These are phyloP conservation scores for Phytophthora constricta DNA, from an alignment of 352 stramenopile genomes.

Conservation along the genomic window DNA sequence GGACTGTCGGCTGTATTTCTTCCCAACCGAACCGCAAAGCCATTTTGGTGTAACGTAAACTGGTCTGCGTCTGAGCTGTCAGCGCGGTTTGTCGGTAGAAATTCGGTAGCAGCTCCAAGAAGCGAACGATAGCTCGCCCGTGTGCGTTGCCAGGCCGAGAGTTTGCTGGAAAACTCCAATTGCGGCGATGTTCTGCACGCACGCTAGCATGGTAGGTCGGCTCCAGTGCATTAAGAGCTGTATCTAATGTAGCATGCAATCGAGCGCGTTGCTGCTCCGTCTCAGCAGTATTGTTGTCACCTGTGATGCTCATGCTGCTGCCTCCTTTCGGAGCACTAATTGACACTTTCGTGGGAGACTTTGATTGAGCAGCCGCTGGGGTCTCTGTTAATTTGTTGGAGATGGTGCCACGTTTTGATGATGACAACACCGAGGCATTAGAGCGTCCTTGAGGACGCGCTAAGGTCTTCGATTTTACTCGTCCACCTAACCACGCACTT, in stretches of 20 bases:
- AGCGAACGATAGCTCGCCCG: conserved; percentile 44
- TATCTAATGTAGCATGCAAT: conserved; percentile 21
- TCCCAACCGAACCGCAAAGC: conserved; percentile 76
- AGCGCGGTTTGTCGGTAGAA: conserved; percentile 41
- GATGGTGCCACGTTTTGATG: conserved; percentile 11
- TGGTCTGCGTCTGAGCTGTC: conserved; percentile 13
- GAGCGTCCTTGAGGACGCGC: not conserved
- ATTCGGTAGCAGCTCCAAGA: conserved; percentile 45
- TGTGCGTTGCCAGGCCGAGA: conserved; percentile 63
- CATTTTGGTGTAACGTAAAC: conserved; percentile 56
- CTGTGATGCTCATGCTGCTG: not conserved
- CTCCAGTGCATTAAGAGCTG: conserved; percentile 28
- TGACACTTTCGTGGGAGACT: conserved; percentile 6
- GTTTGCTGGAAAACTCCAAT: conserved; percentile 57
- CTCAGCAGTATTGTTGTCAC: not conserved
- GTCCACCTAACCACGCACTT: conserved; percentile 21
- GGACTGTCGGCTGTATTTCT: conserved; percentile 24
- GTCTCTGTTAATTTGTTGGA: conserved; percentile 11
- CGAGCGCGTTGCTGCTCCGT: conserved; percentile 13
- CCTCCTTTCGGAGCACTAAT: conserved; percentile 19
- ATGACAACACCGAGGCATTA: conserved; percentile 6
- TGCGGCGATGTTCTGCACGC: conserved; percentile 49
- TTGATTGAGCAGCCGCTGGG: conserved; percentile 11
- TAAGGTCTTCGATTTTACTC: conserved; percentile 26
- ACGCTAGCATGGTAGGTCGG: conserved; percentile 63